phyloP scores from a whole-genome alignment of 1,284 basidiomycete genomes.

The Coniferiporia weirii region DNA sequence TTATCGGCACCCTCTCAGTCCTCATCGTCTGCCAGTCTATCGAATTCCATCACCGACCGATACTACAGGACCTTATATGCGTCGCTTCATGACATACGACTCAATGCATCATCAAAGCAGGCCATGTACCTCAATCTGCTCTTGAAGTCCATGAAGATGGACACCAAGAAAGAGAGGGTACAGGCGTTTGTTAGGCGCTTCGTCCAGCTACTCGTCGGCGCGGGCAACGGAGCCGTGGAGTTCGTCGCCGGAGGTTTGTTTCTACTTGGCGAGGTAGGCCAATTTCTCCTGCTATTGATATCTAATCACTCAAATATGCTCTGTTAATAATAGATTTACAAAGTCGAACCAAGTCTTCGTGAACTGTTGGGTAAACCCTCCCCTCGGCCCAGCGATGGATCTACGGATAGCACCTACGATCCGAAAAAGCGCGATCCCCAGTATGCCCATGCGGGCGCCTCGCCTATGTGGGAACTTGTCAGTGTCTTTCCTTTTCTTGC shows the following conservation, averaged over 20 bases:
- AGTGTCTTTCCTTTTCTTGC: conserved; percentile 25
- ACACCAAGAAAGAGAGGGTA: conserved; percentile 60
- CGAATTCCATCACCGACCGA: conserved; percentile 64
- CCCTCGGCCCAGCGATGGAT: conserved; percentile 19
- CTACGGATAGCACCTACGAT: conserved; percentile 61
- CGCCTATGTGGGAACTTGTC: conserved; percentile 89
- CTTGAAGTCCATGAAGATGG: conserved; percentile 88
- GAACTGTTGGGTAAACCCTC: conserved; percentile 52
- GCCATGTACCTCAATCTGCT: conserved; percentile 97
- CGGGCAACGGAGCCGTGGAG: conserved; percentile 71
- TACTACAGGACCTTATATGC: conserved; percentile 93
- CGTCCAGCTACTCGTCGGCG: conserved; percentile 74
- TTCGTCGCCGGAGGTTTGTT: conserved; percentile 89
- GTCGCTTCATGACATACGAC: conserved; percentile 79
- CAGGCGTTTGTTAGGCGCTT: conserved; percentile 86
- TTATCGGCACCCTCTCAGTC: conserved; percentile 31
- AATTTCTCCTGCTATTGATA: not conserved
- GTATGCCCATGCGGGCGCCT: conserved; percentile 77
- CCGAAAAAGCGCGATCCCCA: conserved; percentile 88
- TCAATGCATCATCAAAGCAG: conserved; percentile 86
- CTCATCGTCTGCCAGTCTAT: conserved; percentile 30
- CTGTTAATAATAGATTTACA: conserved; percentile 59
- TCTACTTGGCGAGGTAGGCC: conserved; percentile 64
- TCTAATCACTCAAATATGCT: not conserved
- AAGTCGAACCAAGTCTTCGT: conserved; percentile 64